Evolutionary conservation across 495 filamentous ascomycete species (phyloP), one percentile per base, ranked within the genome.

Genomic region (Sordaria brevicollis): DNA sequence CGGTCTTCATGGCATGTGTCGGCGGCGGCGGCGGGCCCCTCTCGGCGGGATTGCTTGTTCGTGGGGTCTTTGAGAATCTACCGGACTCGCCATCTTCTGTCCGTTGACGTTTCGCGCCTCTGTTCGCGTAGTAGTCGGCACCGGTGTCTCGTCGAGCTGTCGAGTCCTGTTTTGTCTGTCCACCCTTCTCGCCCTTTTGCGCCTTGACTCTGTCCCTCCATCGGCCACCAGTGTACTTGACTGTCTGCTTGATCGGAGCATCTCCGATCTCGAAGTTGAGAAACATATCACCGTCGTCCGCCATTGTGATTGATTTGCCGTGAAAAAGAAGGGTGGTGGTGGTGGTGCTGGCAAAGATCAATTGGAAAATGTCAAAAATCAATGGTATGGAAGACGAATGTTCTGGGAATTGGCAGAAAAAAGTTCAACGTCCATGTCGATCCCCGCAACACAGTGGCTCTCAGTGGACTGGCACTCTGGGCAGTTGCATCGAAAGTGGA

Each of bases 121-220:
- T 79, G 15, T 74, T 74, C 57, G 73, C 36, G 13, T 74, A 66
- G 34, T 69, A 65, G 57, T 76, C 74, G 10, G 72, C 76, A 66
- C 65, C 67, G 66, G 36, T 65, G 69, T 72, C 65, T 69, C 66
- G 29, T 36, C 73, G 74, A 54, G 66, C 65, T 41, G 67, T 37
- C 10, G 67, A 35, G n/a, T 65, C 29, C 21, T 67, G 57, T 19
- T 54, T 37, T 11, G 74, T 69, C 38, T 71, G 72, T 65, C 41
- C 57, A 73, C 73, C 84, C 83, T 70, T 89, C 80, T 74, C 88
- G 82, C 71, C 81, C 81, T 91, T 93, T 79, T 93, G 92, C 21
- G 93, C 94, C 66, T 85, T 88, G 67, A 93, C 81, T 69, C 96
- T 85, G 76, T 97, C 95, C 76, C 89, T 91, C 95, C 95, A 99